These are phyloP conservation scores for Bombardia bombarda DNA, from an alignment of 495 filamentous ascomycete genomes.

Conservation along the genomic window DNA sequence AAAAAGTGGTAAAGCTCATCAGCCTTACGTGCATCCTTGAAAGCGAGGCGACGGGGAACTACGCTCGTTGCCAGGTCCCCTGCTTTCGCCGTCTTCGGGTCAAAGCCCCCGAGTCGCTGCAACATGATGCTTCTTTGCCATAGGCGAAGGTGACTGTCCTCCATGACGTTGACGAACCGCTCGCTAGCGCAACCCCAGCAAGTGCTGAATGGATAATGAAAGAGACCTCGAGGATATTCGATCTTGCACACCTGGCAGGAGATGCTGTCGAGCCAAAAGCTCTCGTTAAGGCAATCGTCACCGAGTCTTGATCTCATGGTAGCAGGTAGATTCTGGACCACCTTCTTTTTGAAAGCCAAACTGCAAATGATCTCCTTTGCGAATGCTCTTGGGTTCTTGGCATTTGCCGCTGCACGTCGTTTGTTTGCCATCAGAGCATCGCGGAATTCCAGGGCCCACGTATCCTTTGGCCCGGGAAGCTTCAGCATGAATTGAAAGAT, in stretches of 20 bases:
- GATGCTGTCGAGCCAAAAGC: conserved; percentile 1
- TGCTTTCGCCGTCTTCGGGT: neutral
- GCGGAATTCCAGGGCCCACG: conserved; percentile 20
- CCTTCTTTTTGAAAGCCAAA: too few species aligned
- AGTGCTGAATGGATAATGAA: neutral
- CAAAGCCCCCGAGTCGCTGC: neutral
- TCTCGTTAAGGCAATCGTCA: neutral
- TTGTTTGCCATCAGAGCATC: conserved; percentile 11
- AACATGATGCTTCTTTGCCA: conserved; percentile 1
- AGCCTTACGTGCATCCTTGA: too few species aligned
- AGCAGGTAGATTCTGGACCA: too few species aligned
- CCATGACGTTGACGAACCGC: conserved; percentile 7
- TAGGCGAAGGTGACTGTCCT: conserved; percentile 17
- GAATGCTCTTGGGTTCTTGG: too few species aligned
- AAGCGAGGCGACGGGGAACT: too few species aligned
- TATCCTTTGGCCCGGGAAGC: conserved; percentile 16
- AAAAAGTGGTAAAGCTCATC: too few species aligned
- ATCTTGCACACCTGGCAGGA: conserved; percentile 7
- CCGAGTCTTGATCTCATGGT: too few species aligned
- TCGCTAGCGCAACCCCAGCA: conserved; percentile 19
- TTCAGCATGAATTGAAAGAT: conserved; percentile 18
- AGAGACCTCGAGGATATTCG: neutral
- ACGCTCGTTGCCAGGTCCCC: too few species aligned
- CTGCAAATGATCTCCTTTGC: too few species aligned
- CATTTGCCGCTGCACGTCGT: too few species aligned